Conservation (phyloP, 2,329 filamentous ascomycete species). For the Scorias spongiosa region DNA sequence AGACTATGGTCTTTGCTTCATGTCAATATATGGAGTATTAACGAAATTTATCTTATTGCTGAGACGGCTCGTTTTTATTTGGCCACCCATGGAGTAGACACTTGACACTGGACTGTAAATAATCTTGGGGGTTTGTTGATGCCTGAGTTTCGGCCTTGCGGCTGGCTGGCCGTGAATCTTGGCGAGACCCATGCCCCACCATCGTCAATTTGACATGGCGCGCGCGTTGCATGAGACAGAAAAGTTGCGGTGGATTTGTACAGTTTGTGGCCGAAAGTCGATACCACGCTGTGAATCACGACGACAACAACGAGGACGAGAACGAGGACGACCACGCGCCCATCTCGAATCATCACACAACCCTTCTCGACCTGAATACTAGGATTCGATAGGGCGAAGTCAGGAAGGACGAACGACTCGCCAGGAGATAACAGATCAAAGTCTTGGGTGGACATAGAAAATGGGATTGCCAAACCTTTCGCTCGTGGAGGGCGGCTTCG, state of each 20-base stretch:
- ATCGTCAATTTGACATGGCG: not conserved
- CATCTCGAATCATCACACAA: not conserved
- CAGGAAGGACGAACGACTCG: not conserved
- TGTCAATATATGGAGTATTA: too few species aligned
- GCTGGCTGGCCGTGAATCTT: not conserved
- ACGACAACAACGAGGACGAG: not conserved
- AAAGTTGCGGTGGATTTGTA: not conserved
- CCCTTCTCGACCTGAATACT: not conserved
- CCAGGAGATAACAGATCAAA: not conserved
- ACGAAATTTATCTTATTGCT: too few species aligned
- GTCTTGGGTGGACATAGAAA: not conserved
- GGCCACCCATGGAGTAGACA: too few species aligned
- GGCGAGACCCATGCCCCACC: not conserved
- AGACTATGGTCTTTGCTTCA: too few species aligned
- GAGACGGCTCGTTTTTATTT: too few species aligned
- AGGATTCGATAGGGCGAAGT: not conserved
- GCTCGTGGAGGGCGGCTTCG: constrained; percentile 78
- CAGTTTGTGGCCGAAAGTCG: too few species aligned
- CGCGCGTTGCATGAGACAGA: not conserved
- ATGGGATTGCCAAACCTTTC: constrained; percentile 43
- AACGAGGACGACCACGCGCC: not conserved
- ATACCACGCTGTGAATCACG: not conserved
- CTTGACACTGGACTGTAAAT: too few species aligned
- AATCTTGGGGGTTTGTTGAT: not conserved
- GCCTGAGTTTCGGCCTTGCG: not conserved